Base-by-base conservation (phyloP, 2,329 filamentous ascomycete species). In the Fusarium nodosum region DNA sequence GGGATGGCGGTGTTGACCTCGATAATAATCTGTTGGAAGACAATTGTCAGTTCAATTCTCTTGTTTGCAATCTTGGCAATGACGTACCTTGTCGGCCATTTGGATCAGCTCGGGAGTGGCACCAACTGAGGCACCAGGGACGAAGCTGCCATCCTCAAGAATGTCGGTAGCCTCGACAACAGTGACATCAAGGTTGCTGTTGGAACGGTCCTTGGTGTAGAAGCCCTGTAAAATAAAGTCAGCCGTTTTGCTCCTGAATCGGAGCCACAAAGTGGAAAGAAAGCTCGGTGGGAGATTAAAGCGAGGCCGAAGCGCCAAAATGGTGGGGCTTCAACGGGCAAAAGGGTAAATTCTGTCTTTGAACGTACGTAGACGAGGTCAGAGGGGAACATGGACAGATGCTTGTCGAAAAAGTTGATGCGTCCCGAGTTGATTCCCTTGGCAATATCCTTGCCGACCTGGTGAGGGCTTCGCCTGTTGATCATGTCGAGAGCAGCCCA, bases 401-500 rank as follows among this genome's bases (percentile, higher is more conserved):
- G 93, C 83, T 97, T 97, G 79, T 97, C 93, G 78, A 97, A 97
- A 81, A 97, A 97, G 68, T 95, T 90, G 82, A 97, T 97, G 72
- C 91, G 86, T 44, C 93, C 93, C 73, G 91, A 89, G 79, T 97
- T 97, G 82, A 97, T 97, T 12, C 93, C 93, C 83, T 93, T 95
- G 64, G 93, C 88, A 71, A 97, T 97, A 62, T 92, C 87, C 84
- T 97, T 97, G 77, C 93, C 93, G 64, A 97, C 93, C 78, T 97
- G 93, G 82, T 97, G 93, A 58, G 93, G 93, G 72, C 88, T 88
- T 59, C 93, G 88, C 60, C 93, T 86, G 82, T 95, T 91, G 75
- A 97, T 97, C 93, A 97, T 97, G 81, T 97, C 91, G 68, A 95
- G 83, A 7, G 83, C 81, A n/a, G 94, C 93, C 94, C 94, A 97